Evolutionary conservation across 768 basidiomycete species (phyloP), one percentile per base, ranked within the genome.

Genomic region (Amanita rubescens): DNA sequence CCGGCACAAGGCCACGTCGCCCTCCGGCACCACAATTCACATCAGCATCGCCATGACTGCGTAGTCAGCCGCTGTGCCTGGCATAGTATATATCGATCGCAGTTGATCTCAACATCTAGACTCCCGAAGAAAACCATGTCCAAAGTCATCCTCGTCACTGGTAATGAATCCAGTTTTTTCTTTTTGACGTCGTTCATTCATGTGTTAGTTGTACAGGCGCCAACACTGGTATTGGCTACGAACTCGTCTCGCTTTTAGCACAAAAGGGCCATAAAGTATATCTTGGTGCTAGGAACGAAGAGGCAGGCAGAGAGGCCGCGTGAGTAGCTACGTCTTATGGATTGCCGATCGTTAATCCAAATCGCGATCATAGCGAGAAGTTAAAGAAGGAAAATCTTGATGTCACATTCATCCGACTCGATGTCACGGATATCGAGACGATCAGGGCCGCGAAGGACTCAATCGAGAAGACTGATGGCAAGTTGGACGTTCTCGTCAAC

Each of bases 191-290:
- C 5, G 8, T 3, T 30, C 27, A 30, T 30, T 30, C 8, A 30
- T 30, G 27, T 30, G 27, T 8, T 30, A 30, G 3, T 30, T 3
- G 27, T 30, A 4, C 15, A 74, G 72, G 74, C 45, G 66, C 70
- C 32, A 76, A 75, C 58, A 58, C 73, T 50, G 75, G 75, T 3
- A 76, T 78, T 20, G 75, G 75, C 38, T 72, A 70, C 53, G 74
- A 75, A 50, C 66, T 77, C 22, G 71, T 74, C 12, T 69, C 67
- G 25, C 62, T 75, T 15, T 63, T 77, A 5, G 74, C 75, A 1
- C 60, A 70, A 58, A 70, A 72, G 55, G 72, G 69, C 0, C 70
- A 76, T 54, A 70, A 55, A 6, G 75, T 77, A 9, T 77, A 75
- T 58, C 60, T 76, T n/a, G 67, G 64, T 30, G 68, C 75, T 2